phyloP scores from a whole-genome alignment of 2,329 filamentous ascomycete species.

The Geoglossum cookeanum region DNA sequence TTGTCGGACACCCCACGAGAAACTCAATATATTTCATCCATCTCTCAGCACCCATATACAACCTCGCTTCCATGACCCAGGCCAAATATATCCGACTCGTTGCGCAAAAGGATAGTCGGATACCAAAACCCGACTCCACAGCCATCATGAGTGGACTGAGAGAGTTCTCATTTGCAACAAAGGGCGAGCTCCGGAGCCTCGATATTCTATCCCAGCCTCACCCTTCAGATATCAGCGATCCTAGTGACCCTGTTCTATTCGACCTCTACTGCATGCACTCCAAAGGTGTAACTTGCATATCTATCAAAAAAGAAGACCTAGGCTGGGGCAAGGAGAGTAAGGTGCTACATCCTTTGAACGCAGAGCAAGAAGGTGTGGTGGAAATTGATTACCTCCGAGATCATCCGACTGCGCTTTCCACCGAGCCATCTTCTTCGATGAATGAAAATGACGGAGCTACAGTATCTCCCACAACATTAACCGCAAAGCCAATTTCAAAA shows the following conservation, averaged over 20 bases:
- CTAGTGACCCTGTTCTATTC: constrained; percentile 56
- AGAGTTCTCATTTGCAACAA: constrained; percentile 79
- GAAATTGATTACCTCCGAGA: constrained; percentile 45
- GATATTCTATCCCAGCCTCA: constrained; percentile 65
- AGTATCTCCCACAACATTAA: not conserved
- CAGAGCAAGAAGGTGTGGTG: constrained; percentile 53
- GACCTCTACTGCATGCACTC: constrained; percentile 97
- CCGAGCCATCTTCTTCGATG: not conserved
- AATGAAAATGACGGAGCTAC: not conserved
- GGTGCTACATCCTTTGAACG: constrained; percentile 61
- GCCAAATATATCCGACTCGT: constrained; percentile 71
- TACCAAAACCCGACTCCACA: constrained; percentile 79
- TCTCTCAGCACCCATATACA: constrained; percentile 84
- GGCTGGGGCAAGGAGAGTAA: constrained; percentile 87
- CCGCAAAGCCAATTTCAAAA: not conserved
- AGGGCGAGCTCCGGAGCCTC: constrained; percentile 72
- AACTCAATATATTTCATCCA: constrained; percentile 98
- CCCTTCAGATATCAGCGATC: constrained; percentile 25
- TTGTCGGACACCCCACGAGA: constrained; percentile 85
- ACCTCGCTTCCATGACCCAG: constrained; percentile 60
- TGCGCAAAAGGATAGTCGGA: constrained; percentile 46
- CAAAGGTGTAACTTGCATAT: constrained; percentile 80
- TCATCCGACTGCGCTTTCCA: constrained; percentile 21
- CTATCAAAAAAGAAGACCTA: constrained; percentile 71
- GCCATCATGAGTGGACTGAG: constrained; percentile 94